Evolutionary conservation across 768 basidiomycete genomes (phyloP).

Genomic region (Leccinellum rugosiceps): DNA sequence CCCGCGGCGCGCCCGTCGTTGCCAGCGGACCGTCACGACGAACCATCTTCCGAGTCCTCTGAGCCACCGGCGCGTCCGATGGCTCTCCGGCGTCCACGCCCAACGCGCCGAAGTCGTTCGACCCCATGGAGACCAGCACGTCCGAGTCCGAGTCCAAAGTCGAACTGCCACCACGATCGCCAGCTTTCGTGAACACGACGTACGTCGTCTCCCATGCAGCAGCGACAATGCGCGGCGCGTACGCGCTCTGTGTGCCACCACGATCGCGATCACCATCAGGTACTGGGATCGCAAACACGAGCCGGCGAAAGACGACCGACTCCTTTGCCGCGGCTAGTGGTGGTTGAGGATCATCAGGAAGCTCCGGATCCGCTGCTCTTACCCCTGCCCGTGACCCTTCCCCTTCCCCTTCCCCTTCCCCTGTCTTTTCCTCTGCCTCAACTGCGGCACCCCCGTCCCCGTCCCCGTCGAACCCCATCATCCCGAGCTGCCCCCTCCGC

Average conservation of each 20-base stretch:
- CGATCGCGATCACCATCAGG: neutral
- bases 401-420: neutral
- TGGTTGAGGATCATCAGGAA: neutral
- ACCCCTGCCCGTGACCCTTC: neutral
- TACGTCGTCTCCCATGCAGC: slow-evolving; percentile 87
- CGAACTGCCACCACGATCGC: neutral
- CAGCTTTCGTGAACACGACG: slow-evolving; percentile 47
- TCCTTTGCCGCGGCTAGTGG: neutral
- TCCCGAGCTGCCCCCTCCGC: slow-evolving; percentile 68
- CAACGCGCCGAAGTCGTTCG: slow-evolving; percentile 81
- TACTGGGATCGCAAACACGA: slow-evolving; percentile 19
- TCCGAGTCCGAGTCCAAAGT: slow-evolving; percentile 42
- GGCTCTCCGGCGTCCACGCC: slow-evolving; percentile 42
- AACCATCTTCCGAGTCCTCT: neutral
- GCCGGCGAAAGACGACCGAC: slow-evolving; percentile 43
- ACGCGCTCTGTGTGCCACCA: neutral
- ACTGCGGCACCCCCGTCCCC: slow-evolving; percentile 7
- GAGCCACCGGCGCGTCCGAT: neutral
- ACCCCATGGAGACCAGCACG: slow-evolving; percentile 73
- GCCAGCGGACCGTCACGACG: neutral
- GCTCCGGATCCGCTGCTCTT: neutral
- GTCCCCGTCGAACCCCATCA: neutral
- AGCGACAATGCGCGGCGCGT: slow-evolving; percentile 23
- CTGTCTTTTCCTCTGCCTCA: neutral
- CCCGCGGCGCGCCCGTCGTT: neutral